Evolutionary conservation across 2,329 filamentous ascomycete genomes (phyloP).

Genomic region (Fusarium poae): DNA sequence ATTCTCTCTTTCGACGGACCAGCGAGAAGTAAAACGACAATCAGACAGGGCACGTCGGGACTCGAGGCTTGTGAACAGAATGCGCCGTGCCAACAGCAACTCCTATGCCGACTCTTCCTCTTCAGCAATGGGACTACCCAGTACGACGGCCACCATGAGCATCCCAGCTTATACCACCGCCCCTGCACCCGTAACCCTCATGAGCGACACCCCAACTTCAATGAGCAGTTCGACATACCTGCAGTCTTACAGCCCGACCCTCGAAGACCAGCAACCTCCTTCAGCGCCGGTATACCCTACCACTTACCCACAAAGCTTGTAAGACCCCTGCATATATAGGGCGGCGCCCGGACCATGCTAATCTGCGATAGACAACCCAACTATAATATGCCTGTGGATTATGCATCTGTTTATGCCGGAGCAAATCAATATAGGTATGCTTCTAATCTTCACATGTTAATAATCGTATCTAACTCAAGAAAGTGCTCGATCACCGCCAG

Average conservation of each 20-base stretch:
- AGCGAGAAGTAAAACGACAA: conserved; percentile 72
- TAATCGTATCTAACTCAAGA: conserved; percentile 37
- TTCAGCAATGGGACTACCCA: conserved; percentile 50
- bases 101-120: conserved; percentile 58
- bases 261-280: conserved; percentile 59
- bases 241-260: conserved; percentile 63
- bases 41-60: conserved; percentile 70
- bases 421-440: conserved; percentile 58
- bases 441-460: conserved; percentile 12
- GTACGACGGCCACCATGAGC: conserved; percentile 58
- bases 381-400: conserved; percentile 62
- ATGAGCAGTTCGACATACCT: conserved; percentile 61
- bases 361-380: conserved; percentile 49
- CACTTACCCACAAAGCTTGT: conserved; percentile 56
- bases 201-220: conserved; percentile 63
- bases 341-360: conserved; percentile 50
- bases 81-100: conserved; percentile 65
- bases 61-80: conserved; percentile 65
- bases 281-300: conserved; percentile 53
- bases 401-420: conserved; percentile 55
- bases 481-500: conserved; percentile 57
- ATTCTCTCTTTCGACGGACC: conserved; percentile 67
- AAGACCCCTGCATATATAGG: conserved; percentile 45
- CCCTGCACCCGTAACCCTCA: conserved; percentile 63
- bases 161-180: conserved; percentile 67